Evolutionary conservation across 257 asterid genomes (phyloP), one percentile per base, ranked within the genome.

Genomic region (Ligustrum vulgare): DNA sequence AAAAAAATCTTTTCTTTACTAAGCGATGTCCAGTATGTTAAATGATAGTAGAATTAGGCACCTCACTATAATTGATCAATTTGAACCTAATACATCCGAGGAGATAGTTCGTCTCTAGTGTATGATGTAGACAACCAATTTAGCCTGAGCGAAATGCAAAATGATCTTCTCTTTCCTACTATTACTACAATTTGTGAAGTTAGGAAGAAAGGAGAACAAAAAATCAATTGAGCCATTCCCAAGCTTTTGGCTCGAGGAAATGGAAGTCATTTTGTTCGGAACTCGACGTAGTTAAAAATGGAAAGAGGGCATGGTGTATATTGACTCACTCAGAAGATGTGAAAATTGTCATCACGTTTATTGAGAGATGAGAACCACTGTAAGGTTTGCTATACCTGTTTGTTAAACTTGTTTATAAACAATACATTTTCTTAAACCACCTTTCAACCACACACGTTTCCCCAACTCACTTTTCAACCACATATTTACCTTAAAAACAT

Each of bases 361-460:
- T 73, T 93, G 97, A 89, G 93, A 87, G 97, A 93, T 20, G 98
- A 95, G 89, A 93, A 87, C 81, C 99, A 95, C 86, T 95, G 99
- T 84, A 91, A 84, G 77, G 72, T 93, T 78, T 95, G 99, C 71
- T 98, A 95, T 87, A 82, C 89, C 58, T n/a, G n/a, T n/a, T n/a
- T n/a, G n/a, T n/a, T n/a, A n/a, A n/a, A n/a, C n/a, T n/a, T n/a
- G n/a, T n/a, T n/a, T n/a, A n/a, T n/a, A n/a, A n/a, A n/a, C n/a
- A n/a, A n/a, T n/a, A n/a, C n/a, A n/a, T n/a, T n/a, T n/a, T n/a
- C n/a, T n/a, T n/a, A n/a, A n/a, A n/a, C n/a, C n/a, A n/a, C n/a
- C n/a, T n/a, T n/a, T n/a, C n/a, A n/a, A n/a, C n/a, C n/a, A n/a
- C n/a, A n/a, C n/a, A n/a, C n/a, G n/a, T n/a, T n/a, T n/a, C n/a